Percentiles rank a stretch among this genome's conserved stretches.
Conservation (phyloP, 169 alveolate genomes). For the Eimeria sp. region DNA sequence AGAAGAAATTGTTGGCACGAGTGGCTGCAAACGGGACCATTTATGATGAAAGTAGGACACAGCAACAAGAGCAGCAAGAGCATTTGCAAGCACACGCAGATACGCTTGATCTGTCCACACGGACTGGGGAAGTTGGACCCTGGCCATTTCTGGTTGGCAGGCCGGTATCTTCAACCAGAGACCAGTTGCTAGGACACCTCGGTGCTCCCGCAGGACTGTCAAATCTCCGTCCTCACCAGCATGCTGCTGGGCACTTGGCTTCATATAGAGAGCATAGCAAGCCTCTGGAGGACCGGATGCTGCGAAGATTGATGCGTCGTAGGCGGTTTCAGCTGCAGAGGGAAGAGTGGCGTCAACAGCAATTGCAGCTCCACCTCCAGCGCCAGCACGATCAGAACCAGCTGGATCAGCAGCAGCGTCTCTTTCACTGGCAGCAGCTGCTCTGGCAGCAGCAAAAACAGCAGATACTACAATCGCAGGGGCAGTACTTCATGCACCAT, state of each 20-base stretch:
- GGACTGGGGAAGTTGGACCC: neutral
- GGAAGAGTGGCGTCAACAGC: neutral
- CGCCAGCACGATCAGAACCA: neutral
- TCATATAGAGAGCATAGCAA: neutral
- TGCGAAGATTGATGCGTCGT: neutral
- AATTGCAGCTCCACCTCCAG: neutral
- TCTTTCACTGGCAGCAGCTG: neutral
- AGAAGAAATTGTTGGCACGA: neutral
- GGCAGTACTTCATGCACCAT: neutral
- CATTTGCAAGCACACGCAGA: neutral
- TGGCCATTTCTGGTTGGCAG: neutral
- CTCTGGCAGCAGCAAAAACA: neutral
- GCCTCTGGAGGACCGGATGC: neutral
- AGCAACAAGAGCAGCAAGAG: neutral
- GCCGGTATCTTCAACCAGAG: neutral
- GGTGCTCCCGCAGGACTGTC: neutral
- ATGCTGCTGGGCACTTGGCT: neutral
- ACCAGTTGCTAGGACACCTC: neutral
- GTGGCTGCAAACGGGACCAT: neutral
- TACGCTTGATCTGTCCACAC: neutral
- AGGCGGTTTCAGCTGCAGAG: neutral
- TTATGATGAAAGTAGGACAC: neutral
- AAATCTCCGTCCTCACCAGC: neutral
- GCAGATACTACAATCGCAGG: neutral
- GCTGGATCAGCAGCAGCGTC: neutral